These are phyloP conservation scores for Kluyveromyces wickerhamii DNA, from an alignment of 805 yeast genomes.

Conservation along the genomic window DNA sequence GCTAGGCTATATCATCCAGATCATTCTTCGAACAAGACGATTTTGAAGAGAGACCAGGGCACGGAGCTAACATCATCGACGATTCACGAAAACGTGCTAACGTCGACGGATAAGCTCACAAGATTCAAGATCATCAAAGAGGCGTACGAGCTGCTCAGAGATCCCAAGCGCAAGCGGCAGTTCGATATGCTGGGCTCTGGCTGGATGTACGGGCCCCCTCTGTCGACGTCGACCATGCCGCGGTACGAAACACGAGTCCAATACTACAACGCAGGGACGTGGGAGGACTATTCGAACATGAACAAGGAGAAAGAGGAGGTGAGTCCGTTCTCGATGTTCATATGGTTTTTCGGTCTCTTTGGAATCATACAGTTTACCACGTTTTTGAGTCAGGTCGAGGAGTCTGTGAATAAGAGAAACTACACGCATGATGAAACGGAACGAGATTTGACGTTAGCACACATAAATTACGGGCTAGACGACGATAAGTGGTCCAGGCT, in stretches of 20 bases:
- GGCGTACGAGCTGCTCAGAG: slow-evolving; percentile 51
- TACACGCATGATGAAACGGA: slow-evolving; percentile 36
- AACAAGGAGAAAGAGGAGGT: slow-evolving; percentile 34
- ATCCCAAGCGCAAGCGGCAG: slow-evolving; percentile 34
- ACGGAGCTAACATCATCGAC: slow-evolving; percentile 5
- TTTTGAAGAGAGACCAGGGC: slow-evolving; percentile 11
- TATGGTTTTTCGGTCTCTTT: slow-evolving; percentile 33
- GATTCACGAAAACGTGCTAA: slow-evolving; percentile 13
- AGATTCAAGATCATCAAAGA: slow-evolving; percentile 48
- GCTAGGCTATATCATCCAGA: slow-evolving; percentile 87
- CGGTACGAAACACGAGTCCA: slow-evolving; percentile 11
- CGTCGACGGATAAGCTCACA: slow-evolving; percentile 24
- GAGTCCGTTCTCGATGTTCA: slow-evolving; percentile 34
- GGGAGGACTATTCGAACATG: slow-evolving; percentile 51
- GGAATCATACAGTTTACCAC: slow-evolving; percentile 36
- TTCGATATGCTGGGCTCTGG: slow-evolving; percentile 43
- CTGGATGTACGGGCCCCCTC: slow-evolving; percentile 35
- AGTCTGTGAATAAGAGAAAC: slow-evolving; percentile 25
- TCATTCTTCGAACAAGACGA: slow-evolving; percentile 26
- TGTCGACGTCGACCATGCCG: slow-evolving; percentile 9
- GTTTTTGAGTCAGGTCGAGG: slow-evolving; percentile 33
- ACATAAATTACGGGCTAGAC: slow-evolving; percentile 47
- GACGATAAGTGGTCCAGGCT: slow-evolving; percentile 42
- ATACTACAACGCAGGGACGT: slow-evolving; percentile 55
- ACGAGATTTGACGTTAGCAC: slow-evolving; percentile 34